phyloP scores from a whole-genome alignment of 2,329 filamentous ascomycete genomes.

The Penicillium palitans region DNA sequence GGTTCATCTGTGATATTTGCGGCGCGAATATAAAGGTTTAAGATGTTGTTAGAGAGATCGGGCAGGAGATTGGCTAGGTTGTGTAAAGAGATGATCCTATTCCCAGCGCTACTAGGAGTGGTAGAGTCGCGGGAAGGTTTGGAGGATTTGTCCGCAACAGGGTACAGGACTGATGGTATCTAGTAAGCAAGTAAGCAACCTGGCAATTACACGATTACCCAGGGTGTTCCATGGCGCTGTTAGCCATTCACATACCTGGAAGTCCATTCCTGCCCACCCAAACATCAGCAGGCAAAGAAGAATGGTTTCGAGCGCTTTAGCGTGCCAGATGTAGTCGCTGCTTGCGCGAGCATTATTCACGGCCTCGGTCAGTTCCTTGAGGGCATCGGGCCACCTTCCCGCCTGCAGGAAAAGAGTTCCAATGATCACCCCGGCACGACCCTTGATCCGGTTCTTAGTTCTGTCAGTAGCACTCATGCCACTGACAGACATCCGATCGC shows the following conservation, averaged over 20 bases:
- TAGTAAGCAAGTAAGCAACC: conserved; percentile 23
- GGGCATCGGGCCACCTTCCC: conserved; percentile 84
- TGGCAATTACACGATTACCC: background rate
- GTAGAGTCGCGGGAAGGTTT: conserved; percentile 44
- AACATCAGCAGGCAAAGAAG: conserved; percentile 79
- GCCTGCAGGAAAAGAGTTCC: conserved; percentile 85
- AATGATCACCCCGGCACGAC: conserved; percentile 74
- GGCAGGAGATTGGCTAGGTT: conserved; percentile 56
- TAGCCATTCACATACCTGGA: conserved; percentile 47
- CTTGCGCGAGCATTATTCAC: conserved; percentile 73
- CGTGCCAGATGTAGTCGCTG: conserved; percentile 96
- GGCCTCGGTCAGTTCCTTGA: conserved; percentile 79
- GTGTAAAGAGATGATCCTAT: conserved; percentile 47
- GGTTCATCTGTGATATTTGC: conserved; percentile 55
- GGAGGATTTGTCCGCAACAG: conserved; percentile 51
- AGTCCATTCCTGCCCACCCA: conserved; percentile 80
- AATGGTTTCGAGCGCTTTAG: conserved; percentile 87
- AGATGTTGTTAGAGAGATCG: conserved; percentile 57
- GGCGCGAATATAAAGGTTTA: conserved; percentile 57
- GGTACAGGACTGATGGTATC: conserved; percentile 57
- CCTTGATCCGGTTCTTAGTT: conserved; percentile 76
- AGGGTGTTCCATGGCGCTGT: background rate
- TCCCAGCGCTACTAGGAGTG: conserved; percentile 49
- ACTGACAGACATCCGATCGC: conserved; percentile 61
- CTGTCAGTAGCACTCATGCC: conserved; percentile 78